Base-by-base conservation (phyloP, 257 asterid genomes). In the Anisodus tanguticus region DNA sequence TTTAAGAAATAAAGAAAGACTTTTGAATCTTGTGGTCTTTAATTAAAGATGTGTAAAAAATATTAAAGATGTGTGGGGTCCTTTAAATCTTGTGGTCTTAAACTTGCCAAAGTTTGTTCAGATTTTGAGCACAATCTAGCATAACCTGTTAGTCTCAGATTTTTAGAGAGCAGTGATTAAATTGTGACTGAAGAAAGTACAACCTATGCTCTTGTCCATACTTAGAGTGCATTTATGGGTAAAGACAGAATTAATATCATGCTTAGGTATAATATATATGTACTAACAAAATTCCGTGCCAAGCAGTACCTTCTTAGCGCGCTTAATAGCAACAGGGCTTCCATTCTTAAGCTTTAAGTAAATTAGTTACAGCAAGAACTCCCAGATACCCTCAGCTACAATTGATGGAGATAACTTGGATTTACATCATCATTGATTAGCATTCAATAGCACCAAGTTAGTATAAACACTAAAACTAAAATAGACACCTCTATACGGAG, bases 271-370 rank as follows among this genome's bases (percentile, higher is more conserved):
- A 4, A 39, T 64, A 13, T 31, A 26, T 22, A 22, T 22, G 26
- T 22, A 22, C 26, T 66, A 13, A 66, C 72, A 66, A 66, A 66
- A 66, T 35, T 66, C 72, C 5, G 31, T 66, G 22, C 39, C 9
- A 22, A 63, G 69, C 69, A 26, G 70, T 87, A 87, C 95, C 88
- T 64, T 88, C 81, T 87, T 92, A 51, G 97, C 93, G 1, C 94
- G 93, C 89, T 93, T 93, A 69, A 93, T 79, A 55, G 97, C 97
- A 58, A 92, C 89, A 26, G 83, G 2, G 1, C 84, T 16, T 66
- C 94, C 93, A 69, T 90, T 88, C 85, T 84, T 83, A 11, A 93
- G 93, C 85, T 68, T 86, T 12, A 85, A 85, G 88, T 89, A 93
- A 8, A 93, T 93, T 1, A 91, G 90, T 82, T 66, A 66, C 10